Conservation (phyloP, 192 early-diverging fungal species). For the Backusella australiensis region DNA sequence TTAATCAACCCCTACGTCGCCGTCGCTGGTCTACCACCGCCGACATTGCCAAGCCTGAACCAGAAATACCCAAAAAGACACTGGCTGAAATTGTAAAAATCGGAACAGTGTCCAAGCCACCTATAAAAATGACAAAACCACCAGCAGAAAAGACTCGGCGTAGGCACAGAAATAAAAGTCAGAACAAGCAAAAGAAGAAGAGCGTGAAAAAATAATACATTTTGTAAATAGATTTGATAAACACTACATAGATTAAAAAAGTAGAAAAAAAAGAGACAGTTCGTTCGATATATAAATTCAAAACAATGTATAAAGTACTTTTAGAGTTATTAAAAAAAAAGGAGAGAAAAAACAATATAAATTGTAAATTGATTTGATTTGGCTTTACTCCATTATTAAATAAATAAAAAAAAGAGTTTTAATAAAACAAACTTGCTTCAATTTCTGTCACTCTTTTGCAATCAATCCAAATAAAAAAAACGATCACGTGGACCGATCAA, state of each 20-base stretch:
- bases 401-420: too few relatives aligned
- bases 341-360: too few relatives aligned
- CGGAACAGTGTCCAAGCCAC: background rate
- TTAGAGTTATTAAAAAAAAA: too few relatives aligned
- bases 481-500: background rate
- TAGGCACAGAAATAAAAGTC: background rate
- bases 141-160: background rate
- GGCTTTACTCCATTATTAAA: too few relatives aligned
- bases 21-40: conserved; percentile 26
- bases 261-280: background rate
- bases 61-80: conserved; percentile 14
- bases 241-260: background rate
- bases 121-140: background rate
- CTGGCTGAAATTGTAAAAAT: conserved; percentile 24
- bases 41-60: background rate
- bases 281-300: background rate
- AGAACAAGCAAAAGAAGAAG: background rate
- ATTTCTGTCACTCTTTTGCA: too few relatives aligned
- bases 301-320: background rate
- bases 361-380: too few relatives aligned
- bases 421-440: too few relatives aligned
- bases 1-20: background rate
- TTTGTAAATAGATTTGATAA: background rate
- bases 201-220: background rate
- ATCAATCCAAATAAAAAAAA: too few relatives aligned